Base-by-base conservation (phyloP, 2,329 filamentous ascomycete genomes). In the Colletotrichum sidae region DNA sequence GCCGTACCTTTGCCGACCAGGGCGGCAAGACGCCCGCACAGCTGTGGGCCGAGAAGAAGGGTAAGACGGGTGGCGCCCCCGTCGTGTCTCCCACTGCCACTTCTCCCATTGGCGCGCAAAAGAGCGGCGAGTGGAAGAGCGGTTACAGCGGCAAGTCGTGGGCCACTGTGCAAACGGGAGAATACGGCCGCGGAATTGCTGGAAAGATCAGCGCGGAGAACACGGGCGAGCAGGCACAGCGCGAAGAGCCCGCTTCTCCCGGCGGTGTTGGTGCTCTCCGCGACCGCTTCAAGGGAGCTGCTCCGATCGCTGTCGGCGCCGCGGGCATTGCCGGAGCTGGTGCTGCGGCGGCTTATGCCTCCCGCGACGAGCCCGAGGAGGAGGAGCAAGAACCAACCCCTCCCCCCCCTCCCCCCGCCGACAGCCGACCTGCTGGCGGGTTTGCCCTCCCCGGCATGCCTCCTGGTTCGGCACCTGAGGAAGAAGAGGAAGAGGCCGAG, bases 41-140 rank as follows among this genome's bases (percentile, higher is more conserved):
- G 78, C 81, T 97, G 41, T 99, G 96, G 96, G 95, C 95, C 0
- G 96, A 99, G 83, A 97, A 94, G 83, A 98, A 98, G 83, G 95
- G 92, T 42, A 90, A 89, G 67, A 89, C 96, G 76, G 86, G 90
- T 55, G 90, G 86, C 50, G 81, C 81, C 63, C 69, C 70, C 85
- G 54, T 79, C 82, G 35, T 67, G 47, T 74, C 79, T 56, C 75
- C 81, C 33, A 69, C 79, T 7, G 72, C 78, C 3, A 73, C 85
- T n/a, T 79, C 87, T 45, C 85, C 89, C 1, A 80, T 93, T 38
- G 76, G 83, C 55, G 83, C 85, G 55, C 93, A 97, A 76, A 84
- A 85, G 74, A 96, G 92, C 73, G 93, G 92, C 67, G 90, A 93
- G 66, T 97, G 94, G 94, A 94, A 95, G 84, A 97, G 94, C 77